Evolutionary conservation across 2,329 filamentous ascomycete species (phyloP).

Genomic region (Venturia effusa): DNA sequence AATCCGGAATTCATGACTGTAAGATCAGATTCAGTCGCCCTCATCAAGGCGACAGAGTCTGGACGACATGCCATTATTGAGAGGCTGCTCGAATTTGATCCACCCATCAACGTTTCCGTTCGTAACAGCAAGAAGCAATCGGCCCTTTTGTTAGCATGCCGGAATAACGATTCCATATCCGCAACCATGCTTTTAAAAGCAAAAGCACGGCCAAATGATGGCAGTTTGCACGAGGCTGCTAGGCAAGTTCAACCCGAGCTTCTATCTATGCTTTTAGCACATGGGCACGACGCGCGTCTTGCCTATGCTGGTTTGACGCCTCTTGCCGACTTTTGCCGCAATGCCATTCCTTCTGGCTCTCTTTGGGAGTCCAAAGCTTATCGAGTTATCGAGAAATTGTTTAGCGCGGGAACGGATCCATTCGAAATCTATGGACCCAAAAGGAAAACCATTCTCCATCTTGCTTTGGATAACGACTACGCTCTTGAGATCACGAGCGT

Average conservation of each 20-base stretch:
- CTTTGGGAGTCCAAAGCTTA: conserved; percentile 2
- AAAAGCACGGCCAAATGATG: conserved; percentile 7
- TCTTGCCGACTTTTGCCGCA: conserved; percentile 7
- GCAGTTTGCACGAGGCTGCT: conserved; percentile 5
- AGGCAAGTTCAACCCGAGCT: neutral
- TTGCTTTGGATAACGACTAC: conserved; percentile 8
- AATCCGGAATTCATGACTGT: conserved; percentile 1
- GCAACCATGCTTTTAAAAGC: neutral
- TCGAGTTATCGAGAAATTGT: neutral
- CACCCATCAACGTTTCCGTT: neutral
- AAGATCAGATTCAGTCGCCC: neutral
- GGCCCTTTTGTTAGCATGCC: neutral
- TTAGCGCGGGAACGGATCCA: neutral
- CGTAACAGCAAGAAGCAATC: neutral
- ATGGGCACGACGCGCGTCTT: conserved; percentile 2
- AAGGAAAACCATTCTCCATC: conserved; percentile 9
- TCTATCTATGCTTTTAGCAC: neutral
- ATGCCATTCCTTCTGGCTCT: neutral
- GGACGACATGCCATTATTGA: neutral
- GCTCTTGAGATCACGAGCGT: neutral
- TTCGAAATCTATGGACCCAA: neutral
- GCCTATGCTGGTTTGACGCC: conserved; percentile 5
- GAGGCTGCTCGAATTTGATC: neutral
- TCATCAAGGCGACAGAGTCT: neutral
- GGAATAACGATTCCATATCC: neutral